Base-by-base conservation (phyloP, 208 protist species). In the Trypanosoma brucei region DNA sequence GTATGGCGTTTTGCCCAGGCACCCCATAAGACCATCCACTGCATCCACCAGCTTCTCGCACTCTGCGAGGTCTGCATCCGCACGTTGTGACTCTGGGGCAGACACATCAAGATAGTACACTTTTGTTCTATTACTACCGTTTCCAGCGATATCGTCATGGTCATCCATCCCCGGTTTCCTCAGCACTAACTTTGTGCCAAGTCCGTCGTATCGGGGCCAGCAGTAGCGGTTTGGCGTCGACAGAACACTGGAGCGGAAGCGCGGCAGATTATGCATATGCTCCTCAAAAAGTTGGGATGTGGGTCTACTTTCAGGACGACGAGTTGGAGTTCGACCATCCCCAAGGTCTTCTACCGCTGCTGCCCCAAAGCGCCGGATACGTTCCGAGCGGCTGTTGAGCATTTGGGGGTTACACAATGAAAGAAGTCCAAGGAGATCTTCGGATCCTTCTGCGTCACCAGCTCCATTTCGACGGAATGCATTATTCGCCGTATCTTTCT, bases 311-410 rank as follows among this genome's bases (percentile, higher is more conserved):
- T 86, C 83, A 33, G 75, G 62, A 38, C 77, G 72, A 22, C 81
- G 77, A 30, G 71, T 60, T 22, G 81, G 74, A 9, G 75, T 79
- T 30, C 65, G 55, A 35, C 79, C 77, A 61, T 94, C 88, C 4
- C 88, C 88, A 52, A 90, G 72, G 71, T 94, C 88, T 70, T 92
- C 88, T 37, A 94, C 84, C 0, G 86, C 81, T 11, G 72, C 67
- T 14, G 60, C 48, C 22, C 89, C 89, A 75, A 95, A 95, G 55
- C 72, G 68, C 31, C 78, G 72, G 52, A 92, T 83, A 13, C 83
- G 81, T 69, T 95, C 89, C 33, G 74, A 50, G 1, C 85, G 81
- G 44, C 74, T 83, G 68, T 95, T 75, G 11, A 95, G 81, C 45
- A 75, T 75, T 56, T 78, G 55, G 7, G 54, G 37, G 40, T 89